These are phyloP conservation scores for Raffaelea ambrosiae DNA, from an alignment of 2,329 filamentous ascomycete species.

Conservation along the genomic window DNA sequence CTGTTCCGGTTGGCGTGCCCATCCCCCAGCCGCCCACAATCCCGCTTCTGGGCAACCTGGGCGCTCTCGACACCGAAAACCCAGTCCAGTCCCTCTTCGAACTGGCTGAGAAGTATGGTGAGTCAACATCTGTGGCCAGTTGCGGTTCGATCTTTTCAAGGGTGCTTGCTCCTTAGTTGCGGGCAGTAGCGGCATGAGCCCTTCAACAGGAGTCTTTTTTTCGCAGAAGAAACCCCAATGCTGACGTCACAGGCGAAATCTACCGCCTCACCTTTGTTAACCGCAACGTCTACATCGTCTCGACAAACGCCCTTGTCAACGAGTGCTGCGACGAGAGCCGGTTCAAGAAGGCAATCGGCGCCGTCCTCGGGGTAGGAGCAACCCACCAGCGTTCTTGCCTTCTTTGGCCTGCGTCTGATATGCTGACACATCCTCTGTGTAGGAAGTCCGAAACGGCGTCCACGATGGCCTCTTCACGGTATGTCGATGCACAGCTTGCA, in stretches of 20 bases:
- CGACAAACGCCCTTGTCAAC: constrained; percentile 35
- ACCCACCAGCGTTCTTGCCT: background rate
- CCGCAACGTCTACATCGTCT: constrained; percentile 22
- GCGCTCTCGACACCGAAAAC: constrained; percentile 52
- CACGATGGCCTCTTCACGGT: constrained; percentile 61
- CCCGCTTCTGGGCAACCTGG: constrained; percentile 57
- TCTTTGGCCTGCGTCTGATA: background rate
- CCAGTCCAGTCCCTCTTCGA: constrained; percentile 45
- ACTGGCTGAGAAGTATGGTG: constrained; percentile 59
- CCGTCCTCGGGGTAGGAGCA: constrained; percentile 31
- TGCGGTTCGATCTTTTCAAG: no score
- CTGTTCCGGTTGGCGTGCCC: background rate
- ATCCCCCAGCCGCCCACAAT: constrained; percentile 58
- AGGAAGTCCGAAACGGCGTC: constrained; percentile 50
- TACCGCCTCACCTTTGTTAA: constrained; percentile 46
- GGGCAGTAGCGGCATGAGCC: background rate
- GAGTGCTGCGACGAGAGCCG: constrained; percentile 58
- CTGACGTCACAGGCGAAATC: constrained; percentile 23
- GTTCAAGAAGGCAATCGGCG: constrained; percentile 51
- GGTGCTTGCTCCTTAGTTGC: no score
- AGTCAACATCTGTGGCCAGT: no score
- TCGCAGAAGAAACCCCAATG: no score
- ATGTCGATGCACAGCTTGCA: constrained; percentile 10
- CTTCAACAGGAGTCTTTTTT: no score
- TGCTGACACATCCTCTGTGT: background rate